These are phyloP conservation scores for Backusella parvicylindrica DNA, from an alignment of 192 early-diverging fungal species.

Conservation along the genomic window DNA sequence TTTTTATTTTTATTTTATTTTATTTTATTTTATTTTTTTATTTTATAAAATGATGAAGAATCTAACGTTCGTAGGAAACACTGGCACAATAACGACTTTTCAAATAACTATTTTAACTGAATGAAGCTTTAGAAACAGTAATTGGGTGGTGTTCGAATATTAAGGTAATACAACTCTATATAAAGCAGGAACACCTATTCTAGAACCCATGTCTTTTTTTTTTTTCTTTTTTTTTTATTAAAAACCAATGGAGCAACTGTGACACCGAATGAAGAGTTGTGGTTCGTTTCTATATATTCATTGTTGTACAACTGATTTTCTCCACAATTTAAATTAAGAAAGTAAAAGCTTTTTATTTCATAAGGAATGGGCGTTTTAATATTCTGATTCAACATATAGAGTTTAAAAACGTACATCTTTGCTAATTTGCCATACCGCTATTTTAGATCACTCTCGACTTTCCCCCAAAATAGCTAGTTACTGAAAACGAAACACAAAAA, in stretches of 20 bases:
- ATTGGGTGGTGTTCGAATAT: not conserved
- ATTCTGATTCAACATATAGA: not conserved
- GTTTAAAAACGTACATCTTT: too few species aligned
- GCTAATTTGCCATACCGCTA: not conserved
- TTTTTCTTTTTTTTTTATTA: not conserved
- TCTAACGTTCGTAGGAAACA: not conserved
- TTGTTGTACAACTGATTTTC: not conserved
- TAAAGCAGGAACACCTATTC: not conserved
- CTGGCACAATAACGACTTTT: not conserved
- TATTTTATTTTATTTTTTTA: not conserved
- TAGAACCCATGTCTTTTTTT: not conserved
- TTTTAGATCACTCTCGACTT: not conserved
- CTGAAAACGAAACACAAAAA: not conserved
- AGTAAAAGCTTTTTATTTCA: not conserved
- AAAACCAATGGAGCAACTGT: not conserved
- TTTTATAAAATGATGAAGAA: not conserved
- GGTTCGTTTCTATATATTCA: not conserved
- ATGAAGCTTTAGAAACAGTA: not conserved
- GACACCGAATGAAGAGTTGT: not conserved
- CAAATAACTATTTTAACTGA: not conserved
- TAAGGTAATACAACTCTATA: not conserved
- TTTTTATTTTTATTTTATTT: not conserved
- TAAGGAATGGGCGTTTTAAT: not conserved
- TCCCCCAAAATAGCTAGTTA: not conserved
- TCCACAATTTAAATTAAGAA: not conserved